Evolutionary conservation across 164 flowering plant genomes (phyloP), one percentile per base, ranked within the genome.

Genomic region (Umbellularia californica): DNA sequence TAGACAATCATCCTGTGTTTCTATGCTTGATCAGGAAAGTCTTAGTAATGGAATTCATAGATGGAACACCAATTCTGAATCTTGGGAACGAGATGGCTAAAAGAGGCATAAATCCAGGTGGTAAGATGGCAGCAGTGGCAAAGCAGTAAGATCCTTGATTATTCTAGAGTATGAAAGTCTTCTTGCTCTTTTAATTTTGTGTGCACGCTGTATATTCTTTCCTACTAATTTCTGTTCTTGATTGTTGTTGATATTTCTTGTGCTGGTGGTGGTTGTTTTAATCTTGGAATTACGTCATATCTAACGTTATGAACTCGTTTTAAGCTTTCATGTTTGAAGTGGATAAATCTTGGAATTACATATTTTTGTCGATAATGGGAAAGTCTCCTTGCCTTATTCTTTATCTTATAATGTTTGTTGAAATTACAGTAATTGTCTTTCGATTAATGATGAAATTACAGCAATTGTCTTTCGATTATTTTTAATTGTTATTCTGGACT

Each of bases 81-180:
- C 97, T 95, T 78, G 96, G 94, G 13, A 90, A 92, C 72, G 99
- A 92, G 80, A 93, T 95, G 20, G 95, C 90, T 72, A 93, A 90
- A 76, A 84, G 96, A 84, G 99, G 98, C 80, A 86, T 93, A 77
- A 79, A 90, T 79, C 95, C 97, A 47, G 80, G 72, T 81, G 89
- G 97, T 80, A 92, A 87, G 85, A 58, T 90, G 75, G 99, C 98
- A 70, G 82, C 87, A 47, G 85, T 80, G 25, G 98, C 96, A 82
- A 95, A 93, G 88, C 91, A 90, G 99, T 95, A 93, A 93, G 95
- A 79, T 65, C 79, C 80, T 85, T 63, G 79, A 78, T 80, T 77
- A 74, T 79, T 75, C 80, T 77, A 71, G 82, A 79, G 80, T 81
- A 82, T 83, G 83, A 69, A 30, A 65, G 52, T 81, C 62, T 72